phyloP scores from a whole-genome alignment of 108 stramenopile species.

The Fistulifera solaris region DNA sequence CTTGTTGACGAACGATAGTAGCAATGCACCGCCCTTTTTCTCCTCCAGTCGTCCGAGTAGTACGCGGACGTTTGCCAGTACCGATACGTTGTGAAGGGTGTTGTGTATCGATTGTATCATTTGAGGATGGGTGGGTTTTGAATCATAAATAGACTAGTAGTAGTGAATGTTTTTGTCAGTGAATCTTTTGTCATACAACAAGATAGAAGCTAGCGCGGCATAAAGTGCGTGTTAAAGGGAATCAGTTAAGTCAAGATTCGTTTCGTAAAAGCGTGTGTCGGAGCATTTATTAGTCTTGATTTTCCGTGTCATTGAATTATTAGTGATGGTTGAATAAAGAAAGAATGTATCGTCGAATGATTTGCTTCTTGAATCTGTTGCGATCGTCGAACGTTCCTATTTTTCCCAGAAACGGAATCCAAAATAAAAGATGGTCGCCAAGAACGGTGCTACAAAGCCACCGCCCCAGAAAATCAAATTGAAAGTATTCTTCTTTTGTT shows the following conservation, averaged over 20 bases:
- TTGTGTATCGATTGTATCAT: background rate
- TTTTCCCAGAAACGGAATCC: constrained; percentile 82
- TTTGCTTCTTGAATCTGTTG: background rate
- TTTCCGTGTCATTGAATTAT: background rate
- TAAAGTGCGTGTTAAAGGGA: too few species aligned
- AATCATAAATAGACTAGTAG: background rate
- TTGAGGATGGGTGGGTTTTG: background rate
- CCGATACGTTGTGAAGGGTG: background rate
- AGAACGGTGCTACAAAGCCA: constrained; percentile 80
- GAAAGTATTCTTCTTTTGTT: constrained; percentile 73
- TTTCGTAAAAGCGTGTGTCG: too few species aligned
- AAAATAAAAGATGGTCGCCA: constrained; percentile 76
- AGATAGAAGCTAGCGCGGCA: too few species aligned
- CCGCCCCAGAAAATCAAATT: constrained; percentile 72
- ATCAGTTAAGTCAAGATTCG: too few species aligned
- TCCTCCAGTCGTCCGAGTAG: background rate
- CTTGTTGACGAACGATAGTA: too few species aligned
- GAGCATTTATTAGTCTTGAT: too few species aligned
- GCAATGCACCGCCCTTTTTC: too few species aligned
- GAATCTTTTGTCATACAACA: too few species aligned
- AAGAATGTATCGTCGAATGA: too few species aligned
- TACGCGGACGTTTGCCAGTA: background rate
- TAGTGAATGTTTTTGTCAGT: background rate
- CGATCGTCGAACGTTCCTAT: constrained; percentile 18
- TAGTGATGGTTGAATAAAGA: background rate